Percentiles rank a stretch among this genome's conserved stretches.
Evolutionary conservation across 257 asterid genomes (phyloP).

Genomic region (Plectranthus barbatus): DNA sequence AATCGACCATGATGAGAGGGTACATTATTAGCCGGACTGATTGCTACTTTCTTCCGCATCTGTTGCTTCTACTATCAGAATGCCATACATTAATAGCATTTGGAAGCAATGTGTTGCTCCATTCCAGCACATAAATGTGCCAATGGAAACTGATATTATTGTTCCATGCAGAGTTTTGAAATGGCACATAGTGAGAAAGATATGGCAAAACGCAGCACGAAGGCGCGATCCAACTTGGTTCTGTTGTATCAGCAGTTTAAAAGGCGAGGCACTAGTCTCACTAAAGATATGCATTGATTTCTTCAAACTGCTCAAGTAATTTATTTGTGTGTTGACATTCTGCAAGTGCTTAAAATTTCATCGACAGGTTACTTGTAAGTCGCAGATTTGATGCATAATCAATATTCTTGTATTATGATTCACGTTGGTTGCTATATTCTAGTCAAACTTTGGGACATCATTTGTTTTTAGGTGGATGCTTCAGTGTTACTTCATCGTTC

Average conservation of each 20-base stretch:
- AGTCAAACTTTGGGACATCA: not conserved
- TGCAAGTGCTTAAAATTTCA: not conserved
- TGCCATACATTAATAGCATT: constrained; percentile 1
- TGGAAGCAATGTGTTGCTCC: constrained; percentile 4
- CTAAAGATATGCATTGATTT: not conserved
- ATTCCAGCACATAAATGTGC: not conserved
- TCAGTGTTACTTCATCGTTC: no score
- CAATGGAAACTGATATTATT: not conserved
- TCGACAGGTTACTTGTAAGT: not conserved
- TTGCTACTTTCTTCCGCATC: constrained; percentile 4
- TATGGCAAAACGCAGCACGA: constrained; percentile 12
- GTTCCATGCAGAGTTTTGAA: constrained; percentile 9
- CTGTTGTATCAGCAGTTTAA: constrained; percentile 19
- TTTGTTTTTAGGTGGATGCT: not conserved
- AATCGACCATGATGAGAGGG: constrained; percentile 48
- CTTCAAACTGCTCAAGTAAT: not conserved
- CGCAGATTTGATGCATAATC: no score
- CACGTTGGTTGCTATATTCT: not conserved
- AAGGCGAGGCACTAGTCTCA: constrained; percentile 8
- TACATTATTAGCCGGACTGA: constrained; percentile 29
- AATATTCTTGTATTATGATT: no score
- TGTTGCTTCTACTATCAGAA: constrained; percentile 23
- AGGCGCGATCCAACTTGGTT: constrained; percentile 7
- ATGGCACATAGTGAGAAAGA: constrained; percentile 4
- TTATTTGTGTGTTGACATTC: not conserved